Evolutionary conservation across 1,284 basidiomycete genomes (phyloP).

Genomic region (Sanghuangporus baumii): DNA sequence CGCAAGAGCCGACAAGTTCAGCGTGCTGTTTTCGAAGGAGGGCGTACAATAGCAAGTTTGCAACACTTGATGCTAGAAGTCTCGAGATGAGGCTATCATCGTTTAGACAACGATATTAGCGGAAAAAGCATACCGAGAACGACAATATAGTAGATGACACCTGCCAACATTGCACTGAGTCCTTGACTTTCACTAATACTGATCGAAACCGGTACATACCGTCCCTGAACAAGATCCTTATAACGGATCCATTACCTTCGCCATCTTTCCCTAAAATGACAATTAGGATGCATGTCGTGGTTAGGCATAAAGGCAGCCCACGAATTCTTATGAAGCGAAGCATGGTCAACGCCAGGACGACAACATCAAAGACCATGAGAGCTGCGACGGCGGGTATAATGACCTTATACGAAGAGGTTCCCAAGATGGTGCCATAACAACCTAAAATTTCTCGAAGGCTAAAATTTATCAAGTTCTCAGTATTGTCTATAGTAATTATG

Average conservation of each 20-base stretch:
- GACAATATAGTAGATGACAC: constrained; percentile 9
- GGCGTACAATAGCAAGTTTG: constrained; percentile 11
- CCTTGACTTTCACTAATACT: neutral
- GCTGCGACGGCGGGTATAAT: constrained; percentile 11
- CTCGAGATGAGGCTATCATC: neutral
- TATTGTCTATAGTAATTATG: neutral
- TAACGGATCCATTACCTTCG: constrained; percentile 4
- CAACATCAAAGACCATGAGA: constrained; percentile 11
- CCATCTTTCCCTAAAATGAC: constrained; percentile 1
- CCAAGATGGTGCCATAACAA: neutral
- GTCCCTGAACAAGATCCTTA: constrained; percentile 8
- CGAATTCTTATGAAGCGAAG: neutral
- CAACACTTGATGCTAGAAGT: constrained; percentile 9
- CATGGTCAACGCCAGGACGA: constrained; percentile 4
- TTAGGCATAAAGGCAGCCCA: neutral
- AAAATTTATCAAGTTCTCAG: neutral
- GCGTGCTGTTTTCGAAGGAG: neutral
- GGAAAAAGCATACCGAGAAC: constrained; percentile 1
- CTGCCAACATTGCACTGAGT: neutral
- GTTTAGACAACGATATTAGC: neutral
- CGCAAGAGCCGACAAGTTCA: constrained; percentile 5
- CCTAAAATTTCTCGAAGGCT: neutral
- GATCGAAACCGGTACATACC: neutral
- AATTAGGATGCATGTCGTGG: neutral
- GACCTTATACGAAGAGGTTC: neutral